Base-by-base conservation (phyloP, 2,329 filamentous ascomycete species). In the Coleophoma crateriformis region DNA sequence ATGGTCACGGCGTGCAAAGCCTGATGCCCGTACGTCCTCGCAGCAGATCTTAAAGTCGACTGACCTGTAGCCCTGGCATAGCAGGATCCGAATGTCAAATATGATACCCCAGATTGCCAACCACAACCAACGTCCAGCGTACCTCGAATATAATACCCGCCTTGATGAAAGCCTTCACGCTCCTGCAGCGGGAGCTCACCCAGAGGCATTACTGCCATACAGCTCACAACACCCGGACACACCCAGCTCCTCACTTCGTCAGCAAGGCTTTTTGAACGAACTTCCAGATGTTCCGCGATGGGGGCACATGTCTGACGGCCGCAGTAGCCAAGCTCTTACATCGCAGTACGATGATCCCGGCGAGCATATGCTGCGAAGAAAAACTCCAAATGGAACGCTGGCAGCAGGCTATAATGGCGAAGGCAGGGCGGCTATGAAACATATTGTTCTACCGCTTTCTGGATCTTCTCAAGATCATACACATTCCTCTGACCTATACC, bases 381-480 rank as follows among this genome's bases (percentile, higher is more conserved):
- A 97, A 68, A 97, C 92, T 8, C 94, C 92, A 4, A 92, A 85
- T 62, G 94, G 92, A n/a, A 96, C 90, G 35, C 79, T 97, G 53
- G 86, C 92, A 56, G 90, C 88, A 48, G 90, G 90, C 11, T 96
- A 96, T 63, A 91, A 97, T 75, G 90, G 88, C 33, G 34, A 87
- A 87, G 35, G 85, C 86, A 6, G 41, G 27, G 88, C 88, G 35
- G 85, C 88, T 1, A 74, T 82, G 43, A 96, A 96, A 69, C 90
- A 96, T 64, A 82, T 96, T 64, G 75, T 94, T 17, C 73, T 95
- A 27, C 84, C 88, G 33, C 69, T 77, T 27, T 69, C 72, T 17
- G 60, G 41, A 32, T 17, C n/a, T n/a, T 45, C n/a, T 33, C 54
- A 53, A 4, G 50, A 32, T 48, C 43, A 34, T 7, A 49, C 42